A percentile compares a stretch with the other conserved stretches of the same genome.
These are phyloP conservation scores for Cladorrhinum samala DNA, from an alignment of 495 filamentous ascomycete genomes.

Conservation along the genomic window DNA sequence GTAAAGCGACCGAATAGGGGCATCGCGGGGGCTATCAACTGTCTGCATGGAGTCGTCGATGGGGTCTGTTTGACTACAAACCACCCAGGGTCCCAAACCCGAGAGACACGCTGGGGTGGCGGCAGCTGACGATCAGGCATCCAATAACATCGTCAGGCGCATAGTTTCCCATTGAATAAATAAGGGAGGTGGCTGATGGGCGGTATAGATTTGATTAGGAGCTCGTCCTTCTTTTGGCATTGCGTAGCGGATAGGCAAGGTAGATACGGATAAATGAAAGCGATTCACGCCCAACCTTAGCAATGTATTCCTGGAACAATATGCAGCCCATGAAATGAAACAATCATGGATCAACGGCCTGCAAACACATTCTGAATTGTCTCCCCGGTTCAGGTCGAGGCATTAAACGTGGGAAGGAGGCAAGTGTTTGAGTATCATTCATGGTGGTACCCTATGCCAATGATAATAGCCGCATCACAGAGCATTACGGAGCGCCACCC, in stretches of 20 bases:
- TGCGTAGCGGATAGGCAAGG: conserved; percentile 14
- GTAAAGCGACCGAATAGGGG: too few species aligned
- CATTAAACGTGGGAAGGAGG: conserved; percentile 7
- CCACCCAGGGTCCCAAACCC: not conserved
- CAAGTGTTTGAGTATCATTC: conserved; percentile 14
- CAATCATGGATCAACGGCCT: conserved; percentile 11
- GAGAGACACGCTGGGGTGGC: conserved; percentile 11
- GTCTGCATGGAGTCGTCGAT: too few species aligned
- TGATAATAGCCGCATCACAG: conserved; percentile 15
- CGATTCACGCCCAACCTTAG: conserved; percentile 13
- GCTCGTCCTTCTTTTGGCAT: conserved; percentile 2
- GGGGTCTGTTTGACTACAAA: too few species aligned
- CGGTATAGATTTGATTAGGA: not conserved
- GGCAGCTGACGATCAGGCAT: conserved; percentile 13
- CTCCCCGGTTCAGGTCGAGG: conserved; percentile 12
- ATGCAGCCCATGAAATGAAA: conserved; percentile 11
- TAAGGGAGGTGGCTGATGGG: conserved; percentile 9
- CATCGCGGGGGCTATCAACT: too few species aligned
- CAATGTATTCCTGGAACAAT: conserved; percentile 17
- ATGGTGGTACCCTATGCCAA: conserved; percentile 8
- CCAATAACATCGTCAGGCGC: conserved; percentile 14
- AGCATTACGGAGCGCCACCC: not conserved
- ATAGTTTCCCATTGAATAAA: conserved; percentile 6
- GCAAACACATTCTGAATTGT: conserved; percentile 10
- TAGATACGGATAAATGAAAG: conserved; percentile 18